Percentiles rank a stretch among this genome's conserved stretches.
phyloP scores from a whole-genome alignment of 148 eudicot species.

The Gaultheria prostrata region DNA sequence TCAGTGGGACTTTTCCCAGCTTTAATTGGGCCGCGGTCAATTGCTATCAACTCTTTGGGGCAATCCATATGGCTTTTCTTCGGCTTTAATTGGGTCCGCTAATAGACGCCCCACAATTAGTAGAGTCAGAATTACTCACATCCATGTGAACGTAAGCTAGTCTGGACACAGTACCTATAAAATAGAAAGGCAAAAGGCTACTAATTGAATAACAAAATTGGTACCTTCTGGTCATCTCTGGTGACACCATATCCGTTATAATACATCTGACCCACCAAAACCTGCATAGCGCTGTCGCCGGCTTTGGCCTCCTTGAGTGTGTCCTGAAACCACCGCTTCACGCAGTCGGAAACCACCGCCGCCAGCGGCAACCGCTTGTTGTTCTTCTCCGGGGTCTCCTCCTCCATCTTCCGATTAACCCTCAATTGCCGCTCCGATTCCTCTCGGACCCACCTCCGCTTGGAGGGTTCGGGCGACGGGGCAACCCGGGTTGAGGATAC shows the following conservation, averaged over 20 bases:
- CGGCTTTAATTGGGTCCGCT: not conserved
- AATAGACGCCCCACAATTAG: not conserved
- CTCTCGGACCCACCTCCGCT: conserved; percentile 26
- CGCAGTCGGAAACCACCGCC: conserved; percentile 55
- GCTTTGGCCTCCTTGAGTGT: conserved; percentile 74
- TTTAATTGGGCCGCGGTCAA: not conserved
- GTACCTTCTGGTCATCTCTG: conserved; percentile 54
- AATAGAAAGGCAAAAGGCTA: not conserved
- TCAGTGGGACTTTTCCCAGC: not conserved
- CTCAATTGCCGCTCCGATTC: conserved; percentile 31
- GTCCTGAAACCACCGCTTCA: conserved; percentile 68
- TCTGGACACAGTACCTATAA: not conserved
- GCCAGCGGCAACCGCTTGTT: conserved; percentile 36
- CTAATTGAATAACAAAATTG: not conserved
- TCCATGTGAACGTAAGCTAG: not conserved
- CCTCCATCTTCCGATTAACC: conserved; percentile 22
- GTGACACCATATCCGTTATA: conserved; percentile 65
- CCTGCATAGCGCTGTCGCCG: conserved; percentile 68
- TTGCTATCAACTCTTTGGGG: too few species aligned
- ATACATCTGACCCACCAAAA: conserved; percentile 87
- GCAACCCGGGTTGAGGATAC: not conserved
- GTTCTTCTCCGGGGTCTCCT: not conserved
- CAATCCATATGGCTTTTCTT: too few species aligned
- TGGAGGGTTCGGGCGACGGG: conserved; percentile 12
- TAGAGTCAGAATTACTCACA: too few species aligned